phyloP scores from a whole-genome alignment of 2,329 filamentous ascomycete species.

The Pseudopithomyces chartarum region DNA sequence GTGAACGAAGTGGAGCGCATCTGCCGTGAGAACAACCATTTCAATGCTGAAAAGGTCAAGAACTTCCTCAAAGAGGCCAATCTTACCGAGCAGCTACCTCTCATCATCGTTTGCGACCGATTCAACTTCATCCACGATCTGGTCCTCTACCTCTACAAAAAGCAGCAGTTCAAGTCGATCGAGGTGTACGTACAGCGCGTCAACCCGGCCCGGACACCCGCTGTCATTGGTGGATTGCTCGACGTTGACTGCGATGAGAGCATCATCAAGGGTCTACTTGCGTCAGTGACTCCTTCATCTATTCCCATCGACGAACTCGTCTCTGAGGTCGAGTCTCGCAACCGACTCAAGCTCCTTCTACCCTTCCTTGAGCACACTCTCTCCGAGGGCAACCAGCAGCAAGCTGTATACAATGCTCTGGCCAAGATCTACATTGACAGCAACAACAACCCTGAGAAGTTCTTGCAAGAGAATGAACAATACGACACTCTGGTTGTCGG shows the following conservation, averaged over 20 bases:
- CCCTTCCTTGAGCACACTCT: constrained; percentile 95
- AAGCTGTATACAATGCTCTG: constrained; percentile 94
- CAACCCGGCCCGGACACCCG: constrained; percentile 87
- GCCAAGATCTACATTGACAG: constrained; percentile 99
- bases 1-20: constrained; percentile 96
- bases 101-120: constrained; percentile 99
- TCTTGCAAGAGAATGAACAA: constrained; percentile 95
- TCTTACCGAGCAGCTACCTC: constrained; percentile 86
- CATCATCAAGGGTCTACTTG: constrained; percentile 91
- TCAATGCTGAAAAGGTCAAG: constrained; percentile 88
- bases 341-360: constrained; percentile 90
- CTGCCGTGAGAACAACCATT: constrained; percentile 79
- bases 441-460: constrained; percentile 97
- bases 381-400: constrained; percentile 88
- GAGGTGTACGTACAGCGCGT: constrained; percentile 98
- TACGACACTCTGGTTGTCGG: constrained; percentile 92
- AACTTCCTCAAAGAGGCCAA: constrained; percentile 98
- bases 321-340: constrained; percentile 90
- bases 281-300: constrained; percentile 79
- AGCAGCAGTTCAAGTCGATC: constrained; percentile 98
- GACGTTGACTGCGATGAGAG: constrained; percentile 97
- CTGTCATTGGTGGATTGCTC: constrained; percentile 88
- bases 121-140: constrained; percentile 99
- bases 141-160: constrained; percentile 96
- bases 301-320: constrained; percentile 96